Conservation (phyloP, 2,329 filamentous ascomycete species). For the Fragosphaeria purpurea region DNA sequence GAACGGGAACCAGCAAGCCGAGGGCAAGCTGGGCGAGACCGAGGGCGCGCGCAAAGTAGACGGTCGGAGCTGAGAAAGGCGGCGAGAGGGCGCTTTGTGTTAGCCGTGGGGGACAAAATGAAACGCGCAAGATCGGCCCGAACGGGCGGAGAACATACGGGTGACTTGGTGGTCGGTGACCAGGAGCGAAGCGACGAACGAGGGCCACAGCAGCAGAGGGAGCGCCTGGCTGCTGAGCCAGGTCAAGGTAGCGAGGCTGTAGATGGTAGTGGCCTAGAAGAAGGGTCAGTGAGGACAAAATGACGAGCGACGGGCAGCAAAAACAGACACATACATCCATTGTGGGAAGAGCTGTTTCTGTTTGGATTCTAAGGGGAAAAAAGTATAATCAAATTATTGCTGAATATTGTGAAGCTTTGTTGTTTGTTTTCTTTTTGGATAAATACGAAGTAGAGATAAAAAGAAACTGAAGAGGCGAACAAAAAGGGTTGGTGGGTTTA, state of each 20-base stretch:
- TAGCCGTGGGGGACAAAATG: background rate
- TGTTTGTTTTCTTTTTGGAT: too few relatives aligned
- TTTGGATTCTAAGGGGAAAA: too few relatives aligned
- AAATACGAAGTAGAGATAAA: too few relatives aligned
- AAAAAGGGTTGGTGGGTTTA: too few relatives aligned
- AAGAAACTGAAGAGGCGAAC: too few relatives aligned
- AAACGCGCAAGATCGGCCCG: background rate
- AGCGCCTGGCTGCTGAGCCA: constrained; percentile 39
- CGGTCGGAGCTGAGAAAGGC: constrained; percentile 43
- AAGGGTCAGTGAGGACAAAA: too few relatives aligned
- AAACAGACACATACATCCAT: too few relatives aligned
- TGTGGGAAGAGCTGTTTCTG: too few relatives aligned
- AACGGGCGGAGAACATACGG: constrained; percentile 16
- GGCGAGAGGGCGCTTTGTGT: background rate
- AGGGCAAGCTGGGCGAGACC: constrained; percentile 58
- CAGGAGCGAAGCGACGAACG: constrained; percentile 25
- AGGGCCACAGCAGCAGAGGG: constrained; percentile 36
- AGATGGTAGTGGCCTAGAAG: constrained; percentile 35
- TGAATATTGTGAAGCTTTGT: too few relatives aligned
- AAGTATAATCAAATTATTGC: too few relatives aligned
- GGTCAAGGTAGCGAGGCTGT: constrained; percentile 39
- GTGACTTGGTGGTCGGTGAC: constrained; percentile 19
- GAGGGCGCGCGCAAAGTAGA: constrained; percentile 63
- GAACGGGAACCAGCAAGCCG: constrained; percentile 52
- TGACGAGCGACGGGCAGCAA: too few relatives aligned